phyloP scores from a whole-genome alignment of 805 yeast genomes.

The Suhomyces emberorum region DNA sequence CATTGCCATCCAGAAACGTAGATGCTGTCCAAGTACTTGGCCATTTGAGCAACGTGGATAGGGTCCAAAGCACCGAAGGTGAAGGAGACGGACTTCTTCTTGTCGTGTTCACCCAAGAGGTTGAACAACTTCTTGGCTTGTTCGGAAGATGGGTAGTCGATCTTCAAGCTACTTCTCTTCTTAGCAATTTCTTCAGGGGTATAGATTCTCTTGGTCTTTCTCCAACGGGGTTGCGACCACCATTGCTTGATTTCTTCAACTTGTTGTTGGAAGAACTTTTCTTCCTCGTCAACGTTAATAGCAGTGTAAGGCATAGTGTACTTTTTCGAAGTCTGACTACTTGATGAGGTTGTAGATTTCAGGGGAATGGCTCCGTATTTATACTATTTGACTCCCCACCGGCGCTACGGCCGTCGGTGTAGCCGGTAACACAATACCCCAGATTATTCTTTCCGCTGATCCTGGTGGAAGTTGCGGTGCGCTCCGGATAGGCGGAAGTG shows the following conservation, averaged over 20 bases:
- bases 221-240: slow-evolving; percentile 96
- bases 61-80: slow-evolving; percentile 97
- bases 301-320: slow-evolving; percentile 49
- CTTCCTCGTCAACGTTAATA: slow-evolving; percentile 61
- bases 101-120: slow-evolving; percentile 68
- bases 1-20: slow-evolving; percentile 99
- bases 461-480: slow-evolving; percentile 2
- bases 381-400: background rate
- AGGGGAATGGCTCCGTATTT: slow-evolving; percentile 1
- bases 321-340: no score
- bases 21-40: slow-evolving; percentile 86
- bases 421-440: slow-evolving; percentile 4
- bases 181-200: slow-evolving; percentile 83
- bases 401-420: background rate
- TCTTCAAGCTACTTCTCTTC: slow-evolving; percentile 78
- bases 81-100: slow-evolving; percentile 70
- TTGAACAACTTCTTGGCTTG: slow-evolving; percentile 82
- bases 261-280: slow-evolving; percentile 60
- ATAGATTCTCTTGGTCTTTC: slow-evolving; percentile 81
- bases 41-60: slow-evolving; percentile 94
- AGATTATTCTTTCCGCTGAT: slow-evolving; percentile 7
- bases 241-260: slow-evolving; percentile 73
- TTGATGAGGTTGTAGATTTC: background rate
- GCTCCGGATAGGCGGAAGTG: slow-evolving; percentile 9
- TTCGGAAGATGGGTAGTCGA: slow-evolving; percentile 68